A percentile compares a stretch with the other conserved stretches of the same genome.
phyloP scores from a whole-genome alignment of 176 grass and related monocot genomes.

The Oryza meyeriana region DNA sequence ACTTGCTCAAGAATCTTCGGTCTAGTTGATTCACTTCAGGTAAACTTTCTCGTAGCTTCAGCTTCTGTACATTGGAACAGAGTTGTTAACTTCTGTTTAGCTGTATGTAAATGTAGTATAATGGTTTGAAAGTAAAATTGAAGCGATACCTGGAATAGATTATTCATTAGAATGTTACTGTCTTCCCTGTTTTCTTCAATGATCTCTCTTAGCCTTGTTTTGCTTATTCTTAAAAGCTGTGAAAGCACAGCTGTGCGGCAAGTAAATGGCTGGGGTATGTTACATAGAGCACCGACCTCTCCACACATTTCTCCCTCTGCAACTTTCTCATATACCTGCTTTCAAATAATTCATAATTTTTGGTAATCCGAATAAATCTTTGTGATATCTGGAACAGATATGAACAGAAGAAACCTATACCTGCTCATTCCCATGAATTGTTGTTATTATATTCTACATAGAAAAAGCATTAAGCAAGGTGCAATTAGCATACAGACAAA shows the following conservation, averaged over 20 bases:
- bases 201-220: conserved; percentile 53
- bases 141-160: conserved; percentile 69
- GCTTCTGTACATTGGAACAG: conserved; percentile 39
- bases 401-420: conserved; percentile 26
- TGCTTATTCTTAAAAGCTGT: conserved; percentile 81
- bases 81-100: conserved; percentile 3
- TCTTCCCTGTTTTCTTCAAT: conserved; percentile 72
- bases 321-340: conserved; percentile 58
- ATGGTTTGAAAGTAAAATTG: neutral
- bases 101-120: neutral
- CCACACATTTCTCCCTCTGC: conserved; percentile 62
- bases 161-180: conserved; percentile 62
- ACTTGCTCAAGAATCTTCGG: conserved; percentile 24
- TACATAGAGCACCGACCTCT: conserved; percentile 61
- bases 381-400: neutral
- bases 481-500: conserved; percentile 23
- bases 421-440: conserved; percentile 43
- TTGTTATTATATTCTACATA: conserved; percentile 58
- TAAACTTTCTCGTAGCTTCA: conserved; percentile 40
- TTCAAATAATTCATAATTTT: conserved; percentile 23
- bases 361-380: conserved; percentile 4
- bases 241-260: conserved; percentile 63
- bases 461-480: conserved; percentile 11
- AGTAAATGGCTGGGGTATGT: conserved; percentile 65
- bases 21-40: conserved; percentile 42